These are phyloP conservation scores for Pythium oligandrum DNA, from an alignment of 352 stramenopile genomes.

Conservation along the genomic window DNA sequence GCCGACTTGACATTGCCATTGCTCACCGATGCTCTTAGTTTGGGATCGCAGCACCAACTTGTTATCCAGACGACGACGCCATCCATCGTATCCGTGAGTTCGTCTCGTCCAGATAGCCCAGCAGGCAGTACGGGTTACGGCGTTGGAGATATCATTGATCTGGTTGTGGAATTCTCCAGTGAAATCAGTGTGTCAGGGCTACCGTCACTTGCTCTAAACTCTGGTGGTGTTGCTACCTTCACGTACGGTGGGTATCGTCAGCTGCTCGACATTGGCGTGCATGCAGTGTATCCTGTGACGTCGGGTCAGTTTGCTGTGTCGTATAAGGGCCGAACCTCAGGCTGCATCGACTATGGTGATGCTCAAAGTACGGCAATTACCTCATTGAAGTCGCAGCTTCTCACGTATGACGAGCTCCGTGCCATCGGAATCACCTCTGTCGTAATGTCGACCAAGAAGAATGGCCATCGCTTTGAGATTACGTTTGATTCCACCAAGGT, in stretches of 20 bases:
- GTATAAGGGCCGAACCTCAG: constrained; percentile 32
- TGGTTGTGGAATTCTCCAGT: constrained; percentile 58
- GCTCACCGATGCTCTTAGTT: constrained; percentile 19
- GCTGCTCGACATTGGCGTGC: constrained; percentile 59
- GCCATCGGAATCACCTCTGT: constrained; percentile 56
- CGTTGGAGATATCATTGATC: constrained; percentile 60
- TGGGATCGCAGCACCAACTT: constrained; percentile 25
- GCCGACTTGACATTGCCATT: constrained; percentile 36
- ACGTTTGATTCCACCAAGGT: constrained; percentile 45
- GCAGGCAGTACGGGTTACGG: constrained; percentile 40
- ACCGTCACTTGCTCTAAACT: constrained; percentile 45
- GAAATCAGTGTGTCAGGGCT: constrained; percentile 42
- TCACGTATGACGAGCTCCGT: constrained; percentile 32
- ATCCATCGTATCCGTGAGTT: constrained; percentile 38
- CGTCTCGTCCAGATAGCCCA: constrained; percentile 27
- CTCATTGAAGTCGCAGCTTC: constrained; percentile 42
- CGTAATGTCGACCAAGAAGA: constrained; percentile 33
- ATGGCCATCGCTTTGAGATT: constrained; percentile 52
- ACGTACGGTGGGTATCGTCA: constrained; percentile 51
- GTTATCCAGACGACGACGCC: constrained; percentile 37
- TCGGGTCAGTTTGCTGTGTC: constrained; percentile 60
- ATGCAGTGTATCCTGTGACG: constrained; percentile 39
- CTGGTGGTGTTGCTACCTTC: constrained; percentile 40
- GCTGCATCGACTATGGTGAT: constrained; percentile 54
- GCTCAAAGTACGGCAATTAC: constrained; percentile 26